Base-by-base conservation (phyloP, 345 rosid genomes). In the Litchi chinensis region DNA sequence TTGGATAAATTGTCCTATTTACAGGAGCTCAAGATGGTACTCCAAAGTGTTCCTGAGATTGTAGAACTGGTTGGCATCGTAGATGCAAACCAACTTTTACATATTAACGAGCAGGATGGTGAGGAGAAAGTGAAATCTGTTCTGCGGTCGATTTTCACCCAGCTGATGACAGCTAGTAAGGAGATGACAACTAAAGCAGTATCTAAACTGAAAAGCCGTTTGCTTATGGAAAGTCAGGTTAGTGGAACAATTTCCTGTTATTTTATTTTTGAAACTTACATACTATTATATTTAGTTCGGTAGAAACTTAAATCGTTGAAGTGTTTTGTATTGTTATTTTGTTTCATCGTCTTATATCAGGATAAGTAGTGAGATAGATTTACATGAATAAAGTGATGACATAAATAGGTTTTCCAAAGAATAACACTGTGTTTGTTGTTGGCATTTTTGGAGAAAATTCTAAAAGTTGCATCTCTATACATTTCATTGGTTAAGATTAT, bases 11-110 rank as follows among this genome's bases (percentile, higher is more conserved):
- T 82, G 21, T 65, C 5, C 72, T 72, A 18, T 75, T 28, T 73
- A 63, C 90, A 97, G 99, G 99, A 97, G 87, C 98, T 97, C 76
- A 93, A 90, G 86, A 80, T 77, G 67, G 92, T 94, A 70, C 87
- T 97, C 86, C 86, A 84, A 52, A 87, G 82, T 80, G 83, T 93
- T 78, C 98, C 98, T 3, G 99, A 97, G 90, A 87, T 97, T 4
- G 89, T 88, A 54, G 93, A 97, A 79, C 80, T 97, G 82, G 88
- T 97, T 80, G 97, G 95, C 26, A 80, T 69, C 65, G 86, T 78
- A 80, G 94, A 88, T 67, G 88, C 88, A 62, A 85, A 84, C 79
- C 84, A 84, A 85, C 80, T 87, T 52, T 79, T 88, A 62, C 70
- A 83, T 73, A 74, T 92, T 76, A 83, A 80, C 24, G 86, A 88